Conservation (phyloP, 257 asterid species). For the Knoxia roxburghii region DNA sequence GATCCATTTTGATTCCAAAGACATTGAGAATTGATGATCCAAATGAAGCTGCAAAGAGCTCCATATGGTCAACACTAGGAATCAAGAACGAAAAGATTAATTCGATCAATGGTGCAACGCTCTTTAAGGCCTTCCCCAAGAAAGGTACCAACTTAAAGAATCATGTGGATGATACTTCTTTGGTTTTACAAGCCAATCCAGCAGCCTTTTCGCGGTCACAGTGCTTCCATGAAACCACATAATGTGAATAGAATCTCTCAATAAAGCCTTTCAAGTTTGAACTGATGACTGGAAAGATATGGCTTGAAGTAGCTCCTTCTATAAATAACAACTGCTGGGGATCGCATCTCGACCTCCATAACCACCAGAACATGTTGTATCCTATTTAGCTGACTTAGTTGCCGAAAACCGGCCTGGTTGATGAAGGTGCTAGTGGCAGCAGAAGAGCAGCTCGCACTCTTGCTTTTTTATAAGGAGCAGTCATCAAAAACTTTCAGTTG, state of each 20-base stretch:
- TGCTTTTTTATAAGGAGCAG: constrained; percentile 1
- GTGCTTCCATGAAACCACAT: constrained; percentile 50
- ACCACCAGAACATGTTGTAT: not conserved
- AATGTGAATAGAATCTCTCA: constrained; percentile 3
- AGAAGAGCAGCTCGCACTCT: constrained; percentile 1
- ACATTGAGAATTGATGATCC: constrained; percentile 61
- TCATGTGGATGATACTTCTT: constrained; percentile 17
- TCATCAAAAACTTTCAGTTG: not conserved
- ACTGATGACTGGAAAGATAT: constrained; percentile 12
- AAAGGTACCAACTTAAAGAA: constrained; percentile 27
- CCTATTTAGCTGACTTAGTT: not conserved
- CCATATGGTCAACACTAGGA: constrained; percentile 49
- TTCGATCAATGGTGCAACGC: constrained; percentile 13
- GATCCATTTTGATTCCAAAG: constrained; percentile 37
- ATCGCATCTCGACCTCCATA: not conserved
- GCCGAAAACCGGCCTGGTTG: no score
- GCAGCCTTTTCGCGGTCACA: constrained; percentile 77
- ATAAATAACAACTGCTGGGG: not conserved
- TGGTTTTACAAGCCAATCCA: constrained; percentile 67
- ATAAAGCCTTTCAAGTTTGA: constrained; percentile 5
- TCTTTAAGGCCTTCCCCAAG: constrained; percentile 31
- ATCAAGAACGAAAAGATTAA: constrained; percentile 21
- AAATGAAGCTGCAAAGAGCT: constrained; percentile 62
- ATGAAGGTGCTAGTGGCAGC: no score
- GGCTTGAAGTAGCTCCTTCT: constrained; percentile 3